Percentiles rank a stretch among this genome's conserved stretches.
These are phyloP conservation scores for Pseudozyma pruni DNA, from an alignment of 1,284 basidiomycete genomes.

Conservation along the genomic window DNA sequence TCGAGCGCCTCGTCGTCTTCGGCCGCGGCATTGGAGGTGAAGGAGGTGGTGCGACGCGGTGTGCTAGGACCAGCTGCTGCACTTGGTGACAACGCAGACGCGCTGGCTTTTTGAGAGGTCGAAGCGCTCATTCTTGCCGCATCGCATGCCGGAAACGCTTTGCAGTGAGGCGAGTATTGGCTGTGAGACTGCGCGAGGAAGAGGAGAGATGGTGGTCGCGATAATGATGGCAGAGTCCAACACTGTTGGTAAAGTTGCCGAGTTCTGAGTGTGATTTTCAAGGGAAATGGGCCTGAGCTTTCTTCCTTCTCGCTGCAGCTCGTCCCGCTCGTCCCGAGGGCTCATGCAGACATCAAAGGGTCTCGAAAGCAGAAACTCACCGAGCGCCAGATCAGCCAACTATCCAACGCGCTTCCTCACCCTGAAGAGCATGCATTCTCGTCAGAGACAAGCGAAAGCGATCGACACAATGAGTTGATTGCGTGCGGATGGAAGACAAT, in stretches of 20 bases:
- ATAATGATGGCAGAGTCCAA: too few species aligned
- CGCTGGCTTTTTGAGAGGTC: constrained; percentile 21
- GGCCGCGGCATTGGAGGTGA: constrained; percentile 14
- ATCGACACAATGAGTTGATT: not conserved
- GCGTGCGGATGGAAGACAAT: not conserved
- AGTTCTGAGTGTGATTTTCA: not conserved
- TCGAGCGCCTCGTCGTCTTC: constrained; percentile 61
- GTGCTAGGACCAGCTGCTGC: constrained; percentile 24
- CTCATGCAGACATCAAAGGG: not conserved
- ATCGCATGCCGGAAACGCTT: constrained; percentile 9
- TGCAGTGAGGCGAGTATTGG: too few species aligned
- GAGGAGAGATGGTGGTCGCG: too few species aligned
- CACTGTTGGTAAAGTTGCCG: too few species aligned
- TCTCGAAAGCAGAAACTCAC: not conserved
- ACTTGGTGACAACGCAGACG: constrained; percentile 24
- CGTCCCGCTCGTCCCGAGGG: too few species aligned
- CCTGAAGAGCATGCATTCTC: too few species aligned
- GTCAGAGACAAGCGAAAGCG: too few species aligned
- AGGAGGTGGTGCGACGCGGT: constrained; percentile 17
- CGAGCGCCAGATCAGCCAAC: not conserved
- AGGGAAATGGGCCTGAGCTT: not conserved
- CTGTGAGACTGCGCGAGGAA: too few species aligned
- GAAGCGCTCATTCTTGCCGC: constrained; percentile 35
- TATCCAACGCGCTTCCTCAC: not conserved
- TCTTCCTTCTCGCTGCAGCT: not conserved